Conservation (phyloP, 805 yeast species). For the Isabelozyma gotoi region DNA sequence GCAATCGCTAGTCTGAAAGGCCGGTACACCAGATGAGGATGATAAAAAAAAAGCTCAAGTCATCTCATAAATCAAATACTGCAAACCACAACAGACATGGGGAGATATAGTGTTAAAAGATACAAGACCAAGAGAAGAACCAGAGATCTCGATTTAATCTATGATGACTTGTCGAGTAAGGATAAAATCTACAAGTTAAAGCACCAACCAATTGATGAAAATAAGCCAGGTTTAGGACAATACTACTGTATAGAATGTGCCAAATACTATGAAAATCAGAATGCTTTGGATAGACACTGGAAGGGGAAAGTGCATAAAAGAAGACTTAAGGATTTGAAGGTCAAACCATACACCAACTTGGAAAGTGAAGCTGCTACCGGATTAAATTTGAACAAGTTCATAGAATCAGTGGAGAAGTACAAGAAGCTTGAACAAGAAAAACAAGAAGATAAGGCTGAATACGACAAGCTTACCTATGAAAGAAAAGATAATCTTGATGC, state of each 20-base stretch:
- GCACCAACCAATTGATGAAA: slow-evolving; percentile 86
- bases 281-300: slow-evolving; percentile 69
- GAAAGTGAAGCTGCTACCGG: slow-evolving; percentile 95
- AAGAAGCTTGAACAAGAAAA: slow-evolving; percentile 43
- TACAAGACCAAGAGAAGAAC: slow-evolving; percentile 89
- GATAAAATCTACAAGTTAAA: slow-evolving; percentile 65
- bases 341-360: slow-evolving; percentile 79
- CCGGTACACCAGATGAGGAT: not conserved
- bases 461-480: slow-evolving; percentile 31
- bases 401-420: slow-evolving; percentile 61
- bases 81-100: slow-evolving; percentile 50
- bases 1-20: too few species aligned
- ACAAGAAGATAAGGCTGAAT: slow-evolving; percentile 44
- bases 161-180: slow-evolving; percentile 65
- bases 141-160: slow-evolving; percentile 79
- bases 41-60: not conserved
- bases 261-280: slow-evolving; percentile 79
- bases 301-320: slow-evolving; percentile 83
- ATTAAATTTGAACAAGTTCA: slow-evolving; percentile 63
- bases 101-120: slow-evolving; percentile 80
- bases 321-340: slow-evolving; percentile 71
- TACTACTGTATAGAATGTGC: slow-evolving; percentile 94
- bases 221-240: slow-evolving; percentile 92
- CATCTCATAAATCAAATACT: not conserved
- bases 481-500: slow-evolving; percentile 41